Evolutionary conservation across 2,329 filamentous ascomycete genomes (phyloP), one percentile per base, ranked within the genome.

Genomic region (Venturia asperata): DNA sequence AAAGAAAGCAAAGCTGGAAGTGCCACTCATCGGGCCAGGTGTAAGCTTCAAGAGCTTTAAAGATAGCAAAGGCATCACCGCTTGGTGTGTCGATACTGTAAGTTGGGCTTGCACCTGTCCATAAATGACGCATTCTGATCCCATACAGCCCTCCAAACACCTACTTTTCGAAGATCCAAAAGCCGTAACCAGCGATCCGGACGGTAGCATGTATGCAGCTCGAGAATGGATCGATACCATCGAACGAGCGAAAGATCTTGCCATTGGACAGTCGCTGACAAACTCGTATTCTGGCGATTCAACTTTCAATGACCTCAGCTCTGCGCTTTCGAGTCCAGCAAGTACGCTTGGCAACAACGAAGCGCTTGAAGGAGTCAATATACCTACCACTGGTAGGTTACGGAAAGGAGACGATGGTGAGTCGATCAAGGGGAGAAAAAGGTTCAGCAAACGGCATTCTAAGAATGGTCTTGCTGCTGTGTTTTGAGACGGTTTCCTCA

Each of bases 81-180:
- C 90, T 66, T 97, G 92, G 91, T 88, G 88, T 76, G 88, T 97
- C 63, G 92, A 97, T 79, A 95, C 91, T 70, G 94, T 97, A 86
- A 82, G 92, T 83, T 66, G 56, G n/a, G 6, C 27, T 10, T 17
- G 24, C 2, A 6, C 19, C 62, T 52, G 7, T 21, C 15, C 21
- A 55, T 1, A 34, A 34, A 34, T 24, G 39, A 34, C 15, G 30
- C n/a, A 58, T 21, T 19, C 65, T 66, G 21, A 65, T 52, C 21
- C 19, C n/a, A 27, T 34, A 30, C 27, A 61, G 64, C 61, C 62
- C 66, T 47, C 70, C 96, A 89, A 92, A 72, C 92, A 95, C 71
- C 94, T 90, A 74, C 89, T 89, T 17, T 99, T 99, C 72, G 94
- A 99, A 77, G 92, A 97, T 72, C 83, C 87, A n/a, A 96, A 95